Conservation (phyloP, 228 moss, liverwort and hornwort genomes). For the Sphagnum magellanicum region DNA sequence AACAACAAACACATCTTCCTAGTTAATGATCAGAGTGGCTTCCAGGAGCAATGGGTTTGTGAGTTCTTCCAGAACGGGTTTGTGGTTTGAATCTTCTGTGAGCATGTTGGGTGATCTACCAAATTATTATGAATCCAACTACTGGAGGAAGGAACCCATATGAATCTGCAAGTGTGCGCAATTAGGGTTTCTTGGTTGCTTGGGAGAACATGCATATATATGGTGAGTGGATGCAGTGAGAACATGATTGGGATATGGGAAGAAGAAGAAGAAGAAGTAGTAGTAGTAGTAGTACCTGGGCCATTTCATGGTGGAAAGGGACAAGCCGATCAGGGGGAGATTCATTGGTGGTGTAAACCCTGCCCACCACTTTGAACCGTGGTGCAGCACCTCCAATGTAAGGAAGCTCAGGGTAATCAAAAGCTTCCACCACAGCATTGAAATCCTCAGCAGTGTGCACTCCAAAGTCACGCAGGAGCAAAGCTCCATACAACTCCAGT, state of each 20-base stretch:
- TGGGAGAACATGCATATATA: too few relatives aligned
- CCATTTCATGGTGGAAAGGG: slow-evolving; percentile 99
- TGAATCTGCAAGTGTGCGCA: too few relatives aligned
- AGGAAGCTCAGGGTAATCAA: slow-evolving; percentile 75
- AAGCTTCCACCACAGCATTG: slow-evolving; percentile 73
- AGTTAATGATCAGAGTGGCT: too few relatives aligned
- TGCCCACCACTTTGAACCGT: slow-evolving; percentile 84
- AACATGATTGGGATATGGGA: neutral
- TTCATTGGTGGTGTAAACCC: slow-evolving; percentile 93
- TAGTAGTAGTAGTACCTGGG: slow-evolving; percentile 46
- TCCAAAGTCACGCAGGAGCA: slow-evolving; percentile 76
- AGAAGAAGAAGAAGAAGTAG: slow-evolving; percentile 1
- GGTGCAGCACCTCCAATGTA: slow-evolving; percentile 99
- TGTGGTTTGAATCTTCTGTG: neutral
- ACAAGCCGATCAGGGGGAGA: slow-evolving; percentile 97
- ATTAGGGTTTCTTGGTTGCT: too few relatives aligned
- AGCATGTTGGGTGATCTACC: too few relatives aligned
- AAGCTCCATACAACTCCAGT: slow-evolving; percentile 57
- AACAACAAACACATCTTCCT: neutral
- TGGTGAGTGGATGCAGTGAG: too few relatives aligned
- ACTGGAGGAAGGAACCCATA: too few relatives aligned
- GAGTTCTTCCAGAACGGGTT: neutral
- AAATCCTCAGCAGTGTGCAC: slow-evolving; percentile 75
- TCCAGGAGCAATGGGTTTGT: neutral
- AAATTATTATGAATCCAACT: too few relatives aligned